These are phyloP conservation scores for Excoecaria agallocha DNA, from an alignment of 345 rosid genomes.

Conservation along the genomic window DNA sequence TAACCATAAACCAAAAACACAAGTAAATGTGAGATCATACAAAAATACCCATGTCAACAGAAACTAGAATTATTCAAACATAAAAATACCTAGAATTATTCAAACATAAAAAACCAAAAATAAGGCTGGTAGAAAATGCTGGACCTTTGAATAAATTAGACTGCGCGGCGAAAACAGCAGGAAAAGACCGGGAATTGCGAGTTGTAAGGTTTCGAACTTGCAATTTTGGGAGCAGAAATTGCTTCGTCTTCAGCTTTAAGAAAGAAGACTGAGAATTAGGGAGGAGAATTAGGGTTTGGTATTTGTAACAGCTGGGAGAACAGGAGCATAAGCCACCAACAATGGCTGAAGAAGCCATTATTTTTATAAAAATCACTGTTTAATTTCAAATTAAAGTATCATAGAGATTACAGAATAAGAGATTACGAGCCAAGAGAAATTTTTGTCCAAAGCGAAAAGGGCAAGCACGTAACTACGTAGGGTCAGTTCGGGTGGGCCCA, in stretches of 20 bases:
- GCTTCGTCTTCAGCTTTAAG: constrained; percentile 24
- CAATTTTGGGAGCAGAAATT: constrained; percentile 22
- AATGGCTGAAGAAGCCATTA: constrained; percentile 29
- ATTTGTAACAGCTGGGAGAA: constrained; percentile 23
- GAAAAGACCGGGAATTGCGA: constrained; percentile 28
- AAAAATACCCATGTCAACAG: neutral
- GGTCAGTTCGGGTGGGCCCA: neutral
- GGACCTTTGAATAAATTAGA: constrained; percentile 54
- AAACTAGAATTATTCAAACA: neutral
- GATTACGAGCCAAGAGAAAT: neutral
- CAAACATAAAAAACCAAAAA: neutral
- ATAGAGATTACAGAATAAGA: neutral
- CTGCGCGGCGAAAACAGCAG: constrained; percentile 42
- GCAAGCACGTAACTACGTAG: too few relatives aligned
- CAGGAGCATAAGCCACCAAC: constrained; percentile 15
- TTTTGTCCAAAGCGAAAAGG: neutral
- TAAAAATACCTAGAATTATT: neutral
- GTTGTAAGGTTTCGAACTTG: constrained; percentile 18
- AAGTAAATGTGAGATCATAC: neutral
- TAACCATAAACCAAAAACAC: neutral
- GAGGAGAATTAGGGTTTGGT: constrained; percentile 26
- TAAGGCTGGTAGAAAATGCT: neutral
- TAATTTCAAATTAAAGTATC: neutral
- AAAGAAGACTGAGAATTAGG: constrained; percentile 29
- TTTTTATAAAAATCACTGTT: neutral